Conservation (phyloP, 176 grass and related monocot species). For the Avena insularis region DNA sequence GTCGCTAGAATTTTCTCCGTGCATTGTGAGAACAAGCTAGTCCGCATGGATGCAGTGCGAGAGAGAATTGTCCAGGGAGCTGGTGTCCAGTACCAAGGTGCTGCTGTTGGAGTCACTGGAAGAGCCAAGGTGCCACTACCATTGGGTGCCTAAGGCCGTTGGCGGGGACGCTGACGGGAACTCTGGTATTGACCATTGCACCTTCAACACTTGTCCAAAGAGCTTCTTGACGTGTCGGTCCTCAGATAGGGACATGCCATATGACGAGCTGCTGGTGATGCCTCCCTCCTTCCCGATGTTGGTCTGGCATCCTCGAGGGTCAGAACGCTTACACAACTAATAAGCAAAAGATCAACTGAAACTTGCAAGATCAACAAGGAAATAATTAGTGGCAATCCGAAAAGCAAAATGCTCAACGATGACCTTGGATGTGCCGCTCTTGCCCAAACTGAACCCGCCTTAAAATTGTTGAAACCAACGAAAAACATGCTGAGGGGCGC, state of each 20-base stretch:
- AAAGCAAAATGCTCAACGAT: neutral
- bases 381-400: neutral
- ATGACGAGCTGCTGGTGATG: neutral
- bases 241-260: neutral
- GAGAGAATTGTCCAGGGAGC: too few relatives aligned
- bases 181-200: neutral
- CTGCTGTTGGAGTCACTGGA: too few relatives aligned
- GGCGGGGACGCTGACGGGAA: neutral
- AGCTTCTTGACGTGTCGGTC: slow-evolving; percentile 25
- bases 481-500: slow-evolving; percentile 68
- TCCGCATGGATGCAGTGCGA: too few relatives aligned
- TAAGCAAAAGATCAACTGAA: slow-evolving; percentile 10
- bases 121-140: neutral
- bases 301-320: neutral
- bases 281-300: neutral
- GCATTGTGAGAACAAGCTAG: too few relatives aligned
- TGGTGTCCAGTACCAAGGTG: too few relatives aligned
- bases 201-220: too few relatives aligned
- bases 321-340: neutral
- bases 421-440: slow-evolving; percentile 72
- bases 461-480: slow-evolving; percentile 22
- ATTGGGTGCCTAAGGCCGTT: neutral
- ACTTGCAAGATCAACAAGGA: neutral
- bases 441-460: slow-evolving; percentile 54
- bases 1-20: too few relatives aligned